Evolutionary conservation across 116 monocot genomes (phyloP).

Genomic region (Dioscorea cayenensis): DNA sequence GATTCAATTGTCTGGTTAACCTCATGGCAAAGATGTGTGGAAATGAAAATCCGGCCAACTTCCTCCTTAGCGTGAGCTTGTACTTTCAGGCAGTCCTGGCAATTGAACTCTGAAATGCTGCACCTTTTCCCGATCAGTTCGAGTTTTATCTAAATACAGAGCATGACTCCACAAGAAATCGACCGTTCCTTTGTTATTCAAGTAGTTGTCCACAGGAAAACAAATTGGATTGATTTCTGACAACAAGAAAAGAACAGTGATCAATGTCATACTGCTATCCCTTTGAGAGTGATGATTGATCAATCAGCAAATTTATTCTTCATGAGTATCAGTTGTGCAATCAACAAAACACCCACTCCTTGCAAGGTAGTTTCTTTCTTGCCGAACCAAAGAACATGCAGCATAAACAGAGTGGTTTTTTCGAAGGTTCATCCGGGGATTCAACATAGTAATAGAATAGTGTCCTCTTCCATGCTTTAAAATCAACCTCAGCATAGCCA

Average conservation of each 20-base stretch:
- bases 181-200: neutral
- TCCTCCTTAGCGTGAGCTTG: neutral
- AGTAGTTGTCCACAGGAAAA: neutral
- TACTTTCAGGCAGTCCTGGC: conserved; percentile 1
- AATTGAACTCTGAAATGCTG: conserved; percentile 4
- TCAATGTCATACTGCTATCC: neutral
- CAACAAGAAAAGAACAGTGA: neutral
- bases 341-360: neutral
- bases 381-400: too few species aligned
- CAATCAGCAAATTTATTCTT: conserved; percentile 1
- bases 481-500: neutral
- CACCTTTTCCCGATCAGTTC: conserved; percentile 1
- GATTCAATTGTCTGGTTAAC: too few species aligned
- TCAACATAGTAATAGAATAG: neutral
- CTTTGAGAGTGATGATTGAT: conserved; percentile 1
- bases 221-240: neutral
- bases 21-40: conserved; percentile 17
- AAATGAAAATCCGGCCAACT: neutral
- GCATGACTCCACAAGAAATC: conserved; percentile 24
- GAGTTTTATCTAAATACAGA: conserved; percentile 18
- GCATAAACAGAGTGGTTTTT: neutral
- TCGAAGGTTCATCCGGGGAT: neutral
- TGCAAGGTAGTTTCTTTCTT: neutral
- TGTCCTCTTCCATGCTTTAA: neutral
- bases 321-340: conserved; percentile 18